phyloP scores from a whole-genome alignment of 164 flowering plant species.

The Akebia trifoliata region DNA sequence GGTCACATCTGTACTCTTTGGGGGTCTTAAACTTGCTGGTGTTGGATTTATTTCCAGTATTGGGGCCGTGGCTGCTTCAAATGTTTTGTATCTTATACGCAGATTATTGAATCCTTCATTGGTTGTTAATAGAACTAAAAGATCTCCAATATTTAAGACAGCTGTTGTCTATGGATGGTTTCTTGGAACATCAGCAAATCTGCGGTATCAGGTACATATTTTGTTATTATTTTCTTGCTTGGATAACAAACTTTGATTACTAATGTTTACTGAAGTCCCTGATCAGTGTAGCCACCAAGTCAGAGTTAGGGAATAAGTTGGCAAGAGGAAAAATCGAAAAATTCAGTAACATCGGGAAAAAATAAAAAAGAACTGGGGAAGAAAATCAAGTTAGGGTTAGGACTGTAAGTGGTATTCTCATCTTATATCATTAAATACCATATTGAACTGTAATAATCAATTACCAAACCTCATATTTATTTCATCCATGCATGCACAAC shows the following conservation, averaged over 20 bases:
- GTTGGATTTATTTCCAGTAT: slow-evolving; percentile 92
- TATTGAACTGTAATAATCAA: no score
- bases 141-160: slow-evolving; percentile 83
- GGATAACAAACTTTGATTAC: not conserved
- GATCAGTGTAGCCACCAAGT: no score
- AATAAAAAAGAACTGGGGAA: no score
- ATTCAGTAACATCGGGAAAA: no score
- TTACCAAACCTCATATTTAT: no score
- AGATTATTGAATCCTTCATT: slow-evolving; percentile 48
- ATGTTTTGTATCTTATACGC: slow-evolving; percentile 48
- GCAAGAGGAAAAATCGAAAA: no score
- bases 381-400: no score
- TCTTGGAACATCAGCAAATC: slow-evolving; percentile 92
- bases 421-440: no score
- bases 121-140: slow-evolving; percentile 32
- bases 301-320: no score
- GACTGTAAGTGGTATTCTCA: no score
- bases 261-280: no score
- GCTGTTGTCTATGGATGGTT: slow-evolving; percentile 70
- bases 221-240: not conserved
- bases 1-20: slow-evolving; percentile 72
- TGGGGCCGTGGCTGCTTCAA: slow-evolving; percentile 81
- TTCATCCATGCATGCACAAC: no score
- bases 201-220: slow-evolving; percentile 76
- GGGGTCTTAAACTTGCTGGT: slow-evolving; percentile 80